Evolutionary conservation across 2,329 filamentous ascomycete genomes (phyloP), one percentile per base, ranked within the genome.

Genomic region (Geoglossum cookeanum): DNA sequence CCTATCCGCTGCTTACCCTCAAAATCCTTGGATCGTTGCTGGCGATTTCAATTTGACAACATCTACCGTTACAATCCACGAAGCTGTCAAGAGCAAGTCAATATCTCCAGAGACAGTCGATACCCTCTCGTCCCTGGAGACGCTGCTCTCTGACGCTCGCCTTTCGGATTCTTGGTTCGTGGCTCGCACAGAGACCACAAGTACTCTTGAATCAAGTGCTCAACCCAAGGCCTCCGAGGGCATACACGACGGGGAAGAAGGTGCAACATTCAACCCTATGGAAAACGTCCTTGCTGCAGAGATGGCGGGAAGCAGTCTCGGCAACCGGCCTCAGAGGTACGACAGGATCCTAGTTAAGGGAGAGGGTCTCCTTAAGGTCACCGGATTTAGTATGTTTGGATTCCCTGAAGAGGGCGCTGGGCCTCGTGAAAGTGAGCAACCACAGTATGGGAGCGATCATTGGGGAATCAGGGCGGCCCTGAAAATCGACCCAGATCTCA

Each of bases 21-120:
- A 66, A 0, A 71, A 74, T 42, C 72, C 78, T 3, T 79, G 75
- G 70, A 68, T 84, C 3, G 62, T 85, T 22, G 76, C 77, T 0
- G 82, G 82, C 2, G 80, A 84, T 63, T 81, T 84, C 64, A 85
- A 85, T 62, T 69, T 84, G 29, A 71, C 76, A 5, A 82, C 80
- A 0, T 85, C 81, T 0, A 68, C 71, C 1, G 71, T 72, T 56
- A 78, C 79, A 0, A 75, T 84, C 37, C 69, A 76, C 9, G 68
- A 70, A 3, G 78, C 80, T 0, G 61, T 77, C 1, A 71, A 73
- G 58, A 74, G 70, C 56, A 74, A 75, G n/a, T 67, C 70, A 4
- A 75, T 85, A n/a, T 78, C 78, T 0, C 52, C 64, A 0, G 70
- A 75, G 54, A 76, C 77, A 1, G 70, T 68, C 0, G 64, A 63